Base-by-base conservation (phyloP, 345 rosid genomes). In the Euphorbia peplus region DNA sequence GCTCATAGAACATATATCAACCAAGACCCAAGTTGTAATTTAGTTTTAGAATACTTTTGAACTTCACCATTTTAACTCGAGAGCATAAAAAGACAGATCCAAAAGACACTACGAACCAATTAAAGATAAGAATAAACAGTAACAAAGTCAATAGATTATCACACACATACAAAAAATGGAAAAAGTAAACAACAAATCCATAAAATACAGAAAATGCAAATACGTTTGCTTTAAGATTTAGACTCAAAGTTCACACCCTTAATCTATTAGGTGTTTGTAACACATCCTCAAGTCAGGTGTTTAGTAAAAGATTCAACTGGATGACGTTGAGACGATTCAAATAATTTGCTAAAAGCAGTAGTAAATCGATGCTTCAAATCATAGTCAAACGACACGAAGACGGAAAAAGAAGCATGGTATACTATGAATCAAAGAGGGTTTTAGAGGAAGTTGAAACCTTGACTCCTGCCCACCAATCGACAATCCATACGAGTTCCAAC, bases 391-490 rank as follows among this genome's bases (percentile, higher is more conserved):
- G 2, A 35, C 9, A n/a, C 22, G 10, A 0, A n/a, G 10, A 8
- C 10, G 37, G 3, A 19, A 15, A 58, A 29, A 37, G 4, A 35
- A n/a, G 48, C 64, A 60, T 11, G 3, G 19, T 28, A 14, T n/a
- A n/a, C n/a, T n/a, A n/a, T 15, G 22, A n/a, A 32, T 13, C 12
- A 2, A 25, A 5, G 11, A 26, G 32, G 32, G 16, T 15, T 25
- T 2, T 46, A 26, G 18, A 2, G 19, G 19, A 53, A 2, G 39
- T 46, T 46, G 25, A 57, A 29, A 76, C 80, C 80, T 76, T 68
- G 7, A 76, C 63, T 46, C 67, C 70, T 3, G 76, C 80, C 80
- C 80, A 76, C 80, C 80, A 76, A 63, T 76, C 80, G 5, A 76
- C 69, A 46, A 76, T 37, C 80, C 80, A 76, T 0, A 76, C 73